Conservation (phyloP, 2,329 filamentous ascomycete genomes). For the Calonectria pauciramosa region DNA sequence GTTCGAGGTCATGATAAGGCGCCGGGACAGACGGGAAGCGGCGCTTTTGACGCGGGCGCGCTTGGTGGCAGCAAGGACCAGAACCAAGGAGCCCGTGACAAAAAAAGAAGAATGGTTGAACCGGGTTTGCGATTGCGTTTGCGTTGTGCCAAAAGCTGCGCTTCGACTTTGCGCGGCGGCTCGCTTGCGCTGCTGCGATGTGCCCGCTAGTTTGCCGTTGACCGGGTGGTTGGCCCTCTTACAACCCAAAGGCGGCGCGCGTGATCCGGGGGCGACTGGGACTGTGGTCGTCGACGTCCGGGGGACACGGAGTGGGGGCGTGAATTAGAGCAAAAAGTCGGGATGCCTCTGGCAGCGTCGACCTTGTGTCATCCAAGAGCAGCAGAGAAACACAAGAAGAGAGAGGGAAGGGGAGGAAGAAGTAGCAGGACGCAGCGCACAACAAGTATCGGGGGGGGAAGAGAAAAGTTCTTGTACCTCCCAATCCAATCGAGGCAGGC, state of each 20-base stretch:
- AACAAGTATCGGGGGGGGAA: neutral
- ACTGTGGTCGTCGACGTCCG: slow-evolving; percentile 21
- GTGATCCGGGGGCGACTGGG: slow-evolving; percentile 8
- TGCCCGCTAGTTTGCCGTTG: slow-evolving; percentile 21
- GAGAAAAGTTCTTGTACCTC: slow-evolving; percentile 19
- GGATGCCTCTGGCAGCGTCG: slow-evolving; percentile 22
- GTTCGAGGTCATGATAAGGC: slow-evolving; percentile 57
- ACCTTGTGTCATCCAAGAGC: slow-evolving; percentile 37
- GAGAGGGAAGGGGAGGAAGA: slow-evolving; percentile 4
- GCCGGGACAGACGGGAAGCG: slow-evolving; percentile 32
- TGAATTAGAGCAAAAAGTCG: slow-evolving; percentile 14
- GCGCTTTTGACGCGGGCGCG: slow-evolving; percentile 28
- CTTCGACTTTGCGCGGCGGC: slow-evolving; percentile 15
- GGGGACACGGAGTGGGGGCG: slow-evolving; percentile 21
- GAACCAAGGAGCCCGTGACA: slow-evolving; percentile 29
- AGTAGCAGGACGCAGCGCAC: neutral
- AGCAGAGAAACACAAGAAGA: slow-evolving; percentile 9
- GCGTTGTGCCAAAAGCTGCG: slow-evolving; percentile 12
- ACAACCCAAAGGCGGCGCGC: slow-evolving; percentile 16
- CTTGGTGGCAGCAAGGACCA: slow-evolving; percentile 24
- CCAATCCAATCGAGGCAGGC: slow-evolving; percentile 34
- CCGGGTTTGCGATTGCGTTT: neutral
- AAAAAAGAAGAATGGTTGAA: neutral
- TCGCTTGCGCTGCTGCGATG: slow-evolving; percentile 12
- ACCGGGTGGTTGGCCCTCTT: slow-evolving; percentile 22